Evolutionary conservation across 306 rosid genomes (phyloP).

Genomic region (Fagus crenata): DNA sequence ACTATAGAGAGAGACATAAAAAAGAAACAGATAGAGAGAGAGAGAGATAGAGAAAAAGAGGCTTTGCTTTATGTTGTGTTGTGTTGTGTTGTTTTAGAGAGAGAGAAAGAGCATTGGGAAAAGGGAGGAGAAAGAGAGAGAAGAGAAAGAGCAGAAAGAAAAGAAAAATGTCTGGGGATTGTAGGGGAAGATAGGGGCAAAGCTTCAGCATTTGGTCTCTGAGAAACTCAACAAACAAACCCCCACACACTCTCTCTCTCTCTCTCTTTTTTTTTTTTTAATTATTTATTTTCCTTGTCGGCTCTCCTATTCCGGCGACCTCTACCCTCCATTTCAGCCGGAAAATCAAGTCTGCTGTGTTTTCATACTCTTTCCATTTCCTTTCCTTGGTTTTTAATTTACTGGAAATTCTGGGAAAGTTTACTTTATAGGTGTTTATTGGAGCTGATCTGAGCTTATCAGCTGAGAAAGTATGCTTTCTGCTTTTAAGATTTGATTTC

Average conservation of each 20-base stretch:
- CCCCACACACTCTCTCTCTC: constrained; percentile 18
- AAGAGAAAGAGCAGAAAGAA: constrained; percentile 2
- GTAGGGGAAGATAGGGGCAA: constrained; percentile 60
- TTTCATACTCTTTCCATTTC: background rate
- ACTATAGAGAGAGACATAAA: constrained; percentile 19
- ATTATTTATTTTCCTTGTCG: background rate
- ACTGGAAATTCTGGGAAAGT: background rate
- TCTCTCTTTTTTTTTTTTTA: constrained; percentile 24
- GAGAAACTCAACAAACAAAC: constrained; percentile 33
- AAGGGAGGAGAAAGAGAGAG: background rate
- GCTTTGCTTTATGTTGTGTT: background rate
- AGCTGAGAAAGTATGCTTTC: background rate
- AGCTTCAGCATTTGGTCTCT: constrained; percentile 59
- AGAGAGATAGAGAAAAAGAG: background rate
- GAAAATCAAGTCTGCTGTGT: background rate
- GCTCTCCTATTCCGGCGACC: constrained; percentile 1
- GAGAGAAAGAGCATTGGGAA: constrained; percentile 7
- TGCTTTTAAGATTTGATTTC: background rate
- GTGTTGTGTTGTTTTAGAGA: background rate
- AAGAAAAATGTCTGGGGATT: constrained; percentile 35
- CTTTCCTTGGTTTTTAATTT: background rate
- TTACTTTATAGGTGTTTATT: background rate
- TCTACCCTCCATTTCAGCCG: too few relatives aligned
- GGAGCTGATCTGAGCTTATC: constrained; percentile 31
- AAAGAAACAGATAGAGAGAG: background rate